Evolutionary conservation across 345 rosid genomes (phyloP).

Genomic region (Odontarrhena argentea): DNA sequence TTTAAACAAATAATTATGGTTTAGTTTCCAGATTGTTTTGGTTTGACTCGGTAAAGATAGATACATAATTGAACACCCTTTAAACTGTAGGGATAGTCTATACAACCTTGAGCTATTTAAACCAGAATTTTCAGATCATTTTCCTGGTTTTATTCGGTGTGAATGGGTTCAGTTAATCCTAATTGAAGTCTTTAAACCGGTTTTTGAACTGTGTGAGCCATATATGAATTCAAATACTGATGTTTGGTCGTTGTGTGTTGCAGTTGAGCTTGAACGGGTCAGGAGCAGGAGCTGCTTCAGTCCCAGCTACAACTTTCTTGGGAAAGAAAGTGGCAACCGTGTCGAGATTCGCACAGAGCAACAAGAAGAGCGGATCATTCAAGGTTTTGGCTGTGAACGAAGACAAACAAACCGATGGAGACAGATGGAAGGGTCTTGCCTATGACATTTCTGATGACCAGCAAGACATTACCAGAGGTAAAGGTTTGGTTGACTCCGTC

Average conservation of each 20-base stretch:
- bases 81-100: not conserved
- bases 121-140: not conserved
- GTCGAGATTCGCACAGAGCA: conserved; percentile 46
- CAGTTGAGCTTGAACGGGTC: conserved; percentile 85
- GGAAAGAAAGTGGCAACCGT: conserved; percentile 67
- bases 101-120: not conserved
- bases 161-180: not conserved
- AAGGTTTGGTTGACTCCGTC: conserved; percentile 86
- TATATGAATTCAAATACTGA: conserved; percentile 1
- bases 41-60: not conserved
- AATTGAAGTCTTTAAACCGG: conserved; percentile 18
- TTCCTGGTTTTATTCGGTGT: not conserved
- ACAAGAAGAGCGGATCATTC: conserved; percentile 48
- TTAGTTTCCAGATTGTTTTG: not conserved
- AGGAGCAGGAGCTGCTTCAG: conserved; percentile 56
- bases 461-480: conserved; percentile 93
- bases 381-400: conserved; percentile 62
- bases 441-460: conserved; percentile 83
- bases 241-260: conserved; percentile 11
- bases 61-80: no score
- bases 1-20: not conserved
- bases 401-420: conserved; percentile 61
- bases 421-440: conserved; percentile 79
- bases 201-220: conserved; percentile 5
- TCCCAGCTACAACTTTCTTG: conserved; percentile 66